A percentile compares a stretch with the other conserved stretches of the same genome.
These are phyloP conservation scores for Wickerhamomyces sydowiorum DNA, from an alignment of 805 yeast genomes.

Conservation along the genomic window DNA sequence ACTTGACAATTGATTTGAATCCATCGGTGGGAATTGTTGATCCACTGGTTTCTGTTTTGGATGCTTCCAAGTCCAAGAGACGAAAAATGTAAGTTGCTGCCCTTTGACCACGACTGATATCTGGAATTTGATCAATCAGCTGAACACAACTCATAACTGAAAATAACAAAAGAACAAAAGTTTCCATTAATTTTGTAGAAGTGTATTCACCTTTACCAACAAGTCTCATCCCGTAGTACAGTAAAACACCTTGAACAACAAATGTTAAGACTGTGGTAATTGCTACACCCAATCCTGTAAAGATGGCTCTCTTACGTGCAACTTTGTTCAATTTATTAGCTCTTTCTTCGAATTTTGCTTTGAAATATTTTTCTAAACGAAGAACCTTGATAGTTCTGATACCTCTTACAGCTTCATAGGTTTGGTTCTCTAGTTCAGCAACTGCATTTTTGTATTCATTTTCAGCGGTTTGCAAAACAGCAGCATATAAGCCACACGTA, in stretches of 20 bases:
- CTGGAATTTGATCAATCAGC: constrained; percentile 66
- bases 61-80: constrained; percentile 30
- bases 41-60: constrained; percentile 34
- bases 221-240: constrained; percentile 76
- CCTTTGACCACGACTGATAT: constrained; percentile 71
- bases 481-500: constrained; percentile 47
- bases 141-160: constrained; percentile 61
- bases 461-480: constrained; percentile 49
- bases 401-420: constrained; percentile 48
- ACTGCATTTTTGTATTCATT: constrained; percentile 50
- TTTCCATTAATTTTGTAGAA: constrained; percentile 54
- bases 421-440: constrained; percentile 45
- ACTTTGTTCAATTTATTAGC: constrained; percentile 27
- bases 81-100: constrained; percentile 52
- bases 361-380: constrained; percentile 46
- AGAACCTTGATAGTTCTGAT: constrained; percentile 60
- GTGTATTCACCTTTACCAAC: constrained; percentile 54
- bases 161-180: constrained; percentile 67
- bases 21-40: constrained; percentile 21
- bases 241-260: constrained; percentile 63
- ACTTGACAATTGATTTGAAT: constrained; percentile 25
- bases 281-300: constrained; percentile 66
- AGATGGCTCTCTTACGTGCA: constrained; percentile 49
- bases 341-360: constrained; percentile 25
- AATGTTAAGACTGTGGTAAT: constrained; percentile 46